Evolutionary conservation across 2,329 filamentous ascomycete genomes (phyloP), one percentile per base, ranked within the genome.

Genomic region (Achaetomium macrosporum): DNA sequence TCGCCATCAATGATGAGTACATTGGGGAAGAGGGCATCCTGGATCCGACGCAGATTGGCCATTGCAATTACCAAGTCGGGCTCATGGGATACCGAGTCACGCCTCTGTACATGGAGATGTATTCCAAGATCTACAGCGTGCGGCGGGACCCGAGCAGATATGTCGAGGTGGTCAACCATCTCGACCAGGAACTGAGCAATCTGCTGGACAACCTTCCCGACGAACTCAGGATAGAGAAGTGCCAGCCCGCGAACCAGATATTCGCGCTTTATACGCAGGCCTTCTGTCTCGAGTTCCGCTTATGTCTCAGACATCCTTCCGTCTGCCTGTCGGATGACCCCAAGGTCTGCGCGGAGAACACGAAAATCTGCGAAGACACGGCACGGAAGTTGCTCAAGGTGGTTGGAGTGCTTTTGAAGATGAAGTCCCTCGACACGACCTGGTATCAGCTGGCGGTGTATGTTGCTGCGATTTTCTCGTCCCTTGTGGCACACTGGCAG

Each of bases 381-480:
- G 79, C 85, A 6, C 76, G 78, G 43, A 78, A 83, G 56, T 81
- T 90, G 69, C 72, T 91, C 2, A 72, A 74, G 19, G 75, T 78
- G 25, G 79, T 84, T 6, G 73, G 75, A 19, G 73, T 81, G 49
- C 69, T 91, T 44, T 78, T 81, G 53, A 76, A 76, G 59, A 73
- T 83, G 53, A 87, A 85, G 63, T 83, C 82, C 42, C 70, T 91
- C 4, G 88, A 92, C 63, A 88, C 85, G 1, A 89, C 87, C 1
- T 91, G 87, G 86, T 87, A 88, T 61, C 84, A 85, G 44, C 76
- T 82, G 45, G 84, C 87, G 0, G 78, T 88, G 6, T 89, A 88
- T 63, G 76, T 88, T 12, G 82, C 85, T 41, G 85, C 85, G 25
- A 83, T 88, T 52, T 88, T 90, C 61, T 87, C 85, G 0, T 83